These are phyloP conservation scores for Musa balbisiana DNA, from an alignment of 202 grass and related monocot species.

Conservation along the genomic window DNA sequence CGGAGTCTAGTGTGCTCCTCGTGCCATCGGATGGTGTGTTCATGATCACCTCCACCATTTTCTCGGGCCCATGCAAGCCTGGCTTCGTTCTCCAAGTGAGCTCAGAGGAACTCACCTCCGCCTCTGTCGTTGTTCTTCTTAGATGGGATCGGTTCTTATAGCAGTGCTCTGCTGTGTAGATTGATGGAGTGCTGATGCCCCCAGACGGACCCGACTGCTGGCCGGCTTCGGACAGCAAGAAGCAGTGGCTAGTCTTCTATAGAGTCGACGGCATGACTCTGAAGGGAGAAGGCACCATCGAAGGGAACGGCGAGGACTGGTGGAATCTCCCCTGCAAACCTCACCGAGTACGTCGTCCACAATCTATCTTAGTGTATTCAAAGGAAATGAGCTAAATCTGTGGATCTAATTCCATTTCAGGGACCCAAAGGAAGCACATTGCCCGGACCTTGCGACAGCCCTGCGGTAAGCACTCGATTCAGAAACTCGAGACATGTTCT, in stretches of 20 bases:
- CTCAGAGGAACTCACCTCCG: neutral
- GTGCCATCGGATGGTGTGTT: constrained; percentile 63
- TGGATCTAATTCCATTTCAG: constrained; percentile 26
- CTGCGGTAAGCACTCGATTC: constrained; percentile 31
- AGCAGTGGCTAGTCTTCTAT: constrained; percentile 69
- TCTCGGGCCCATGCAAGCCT: constrained; percentile 49
- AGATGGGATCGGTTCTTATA: neutral
- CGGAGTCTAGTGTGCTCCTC: constrained; percentile 30
- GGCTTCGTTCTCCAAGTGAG: constrained; percentile 48
- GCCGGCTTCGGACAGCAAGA: constrained; percentile 43
- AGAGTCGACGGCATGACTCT: constrained; percentile 50
- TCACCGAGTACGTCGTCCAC: constrained; percentile 35
- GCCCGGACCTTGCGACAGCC: constrained; percentile 67
- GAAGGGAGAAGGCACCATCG: constrained; percentile 48
- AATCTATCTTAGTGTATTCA: neutral
- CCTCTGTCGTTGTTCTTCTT: neutral
- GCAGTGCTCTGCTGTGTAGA: constrained; percentile 8
- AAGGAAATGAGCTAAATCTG: neutral
- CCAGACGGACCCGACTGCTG: constrained; percentile 55
- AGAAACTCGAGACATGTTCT: neutral
- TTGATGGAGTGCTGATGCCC: constrained; percentile 67
- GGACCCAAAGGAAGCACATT: constrained; percentile 68
- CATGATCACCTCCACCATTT: constrained; percentile 60
- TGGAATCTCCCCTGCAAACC: constrained; percentile 84
- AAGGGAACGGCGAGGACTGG: constrained; percentile 80